Base-by-base conservation (phyloP, 371 early-diverging fungal species). In the Mortierella sp. region DNA sequence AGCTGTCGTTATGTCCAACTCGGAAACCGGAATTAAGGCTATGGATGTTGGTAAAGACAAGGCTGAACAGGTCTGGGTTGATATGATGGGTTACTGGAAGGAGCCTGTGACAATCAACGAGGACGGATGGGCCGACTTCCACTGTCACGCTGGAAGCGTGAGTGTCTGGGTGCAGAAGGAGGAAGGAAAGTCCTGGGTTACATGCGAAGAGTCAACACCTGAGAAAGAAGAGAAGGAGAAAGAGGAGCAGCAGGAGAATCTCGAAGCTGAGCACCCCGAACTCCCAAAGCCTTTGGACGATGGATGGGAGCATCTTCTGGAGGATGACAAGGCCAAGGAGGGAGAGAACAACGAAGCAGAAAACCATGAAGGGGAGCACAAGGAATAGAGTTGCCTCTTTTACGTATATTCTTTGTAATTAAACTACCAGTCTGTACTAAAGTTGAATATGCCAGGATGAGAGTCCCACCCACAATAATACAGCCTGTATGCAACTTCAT, bases 111-210 rank as follows among this genome's bases (percentile, higher is more conserved):
- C 63, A 12, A 80, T 86, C 61, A 83, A 74, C n/a, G 72, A 83
- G 0, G 84, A 87, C n/a, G 87, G 84, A 10, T 84, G 67, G 58
- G 84, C 57, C 16, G 77, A 78, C 24, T 80, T 87, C 54, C 62
- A 72, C 58, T 74, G 75, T 40, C 83, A 86, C 35, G 64, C 78
- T 4, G 81, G 84, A 24, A 64, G 68, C 16, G 62, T 73, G 1
- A 67, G 67, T 20, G 26, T 83, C 4, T 83, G 67, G 70, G 70
- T 73, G 9, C 49, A 66, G 47, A 78, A 78, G 47, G 69, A 72
- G 16, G 67, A 72, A 14, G 78, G 70, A 1, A 73, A 73, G 24
- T 40, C 12, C 20, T 73, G 78, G 73, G 55, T 59, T 37, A 66
- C 70, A 6, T 57, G 57, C 3, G 62, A 78, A 43, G 73, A 78